Evolutionary conservation across 495 filamentous ascomycete species (phyloP), one percentile per base, ranked within the genome.

Genomic region (Haplographium delicatum): DNA sequence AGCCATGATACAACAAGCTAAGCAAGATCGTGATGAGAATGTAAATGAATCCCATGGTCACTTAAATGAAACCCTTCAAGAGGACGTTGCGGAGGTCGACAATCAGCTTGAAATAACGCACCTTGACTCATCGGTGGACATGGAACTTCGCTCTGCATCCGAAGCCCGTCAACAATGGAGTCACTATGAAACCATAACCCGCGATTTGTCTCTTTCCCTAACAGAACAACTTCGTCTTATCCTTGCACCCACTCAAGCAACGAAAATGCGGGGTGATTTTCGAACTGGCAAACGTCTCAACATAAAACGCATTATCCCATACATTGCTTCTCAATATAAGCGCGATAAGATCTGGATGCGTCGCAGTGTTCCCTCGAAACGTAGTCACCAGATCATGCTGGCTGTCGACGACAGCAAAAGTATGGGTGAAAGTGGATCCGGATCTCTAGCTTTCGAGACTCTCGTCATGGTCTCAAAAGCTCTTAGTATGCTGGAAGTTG

Each of bases 271-370:
- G 2, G 94, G 94, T 52, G 89, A 95, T 64, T 97, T 93, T 76
- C 87, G 91, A 60, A 97, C 94, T 0, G 94, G 94, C 44, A 97
- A 99, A 64, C 86, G 94, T 1, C 87, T 99, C 57, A 97, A 97
- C 68, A 94, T 99, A 71, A 96, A 95, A 65, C 87, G 91, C 40
- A 99, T 99, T 68, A 97, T 99, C 57, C 91, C 94, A 0, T 99
- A 97, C 71, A 97, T 99, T 56, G 94, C 94, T 3, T 94, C 88
- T 2, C 80, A 84, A 54, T 99, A 95, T 78, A 96, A 95, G 77
- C 86, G 91, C 51, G 94, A 99, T 77, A 97, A 97, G 72, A 99
- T 99, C 68, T 99, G 94, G 94, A 94, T 97, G 86, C 83, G 94
- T 8, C 81, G 94, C 42, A 84, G 82, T 10, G 83, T 91, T 44